phyloP scores from a whole-genome alignment of 495 filamentous ascomycete genomes.

The Talaromyces proteolyticus region DNA sequence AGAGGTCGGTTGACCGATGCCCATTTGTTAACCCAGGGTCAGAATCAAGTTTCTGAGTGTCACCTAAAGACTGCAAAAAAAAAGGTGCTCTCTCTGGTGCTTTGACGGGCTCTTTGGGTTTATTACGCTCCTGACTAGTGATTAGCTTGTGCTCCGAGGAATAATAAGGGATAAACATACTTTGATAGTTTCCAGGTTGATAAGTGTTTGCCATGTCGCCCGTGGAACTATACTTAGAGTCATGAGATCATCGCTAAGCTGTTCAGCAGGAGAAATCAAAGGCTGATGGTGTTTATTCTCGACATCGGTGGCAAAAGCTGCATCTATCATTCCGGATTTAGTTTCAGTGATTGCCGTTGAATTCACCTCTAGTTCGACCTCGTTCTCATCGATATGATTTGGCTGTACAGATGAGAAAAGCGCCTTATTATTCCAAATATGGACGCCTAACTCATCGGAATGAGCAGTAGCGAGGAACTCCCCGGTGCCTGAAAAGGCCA shows the following conservation, averaged over 20 bases:
- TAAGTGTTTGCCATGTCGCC: conserved; percentile 85
- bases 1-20: not conserved
- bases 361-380: conserved; percentile 59
- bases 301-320: conserved; percentile 56
- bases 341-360: conserved; percentile 74
- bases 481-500: conserved; percentile 83
- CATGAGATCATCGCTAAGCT: conserved; percentile 73
- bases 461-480: conserved; percentile 90
- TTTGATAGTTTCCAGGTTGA: conserved; percentile 86
- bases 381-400: conserved; percentile 68
- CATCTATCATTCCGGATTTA: conserved; percentile 62
- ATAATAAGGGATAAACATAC: conserved; percentile 19
- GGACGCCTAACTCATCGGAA: conserved; percentile 78
- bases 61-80: conserved; percentile 73
- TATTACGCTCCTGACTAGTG: conserved; percentile 64
- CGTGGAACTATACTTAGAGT: conserved; percentile 86
- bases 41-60: conserved; percentile 21
- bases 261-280: conserved; percentile 53
- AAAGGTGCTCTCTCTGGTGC: conserved; percentile 92
- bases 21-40: conserved; percentile 8
- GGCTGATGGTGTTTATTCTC: conserved; percentile 42
- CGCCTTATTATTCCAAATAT: conserved; percentile 89
- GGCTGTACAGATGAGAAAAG: conserved; percentile 85
- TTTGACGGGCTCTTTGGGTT: conserved; percentile 87
- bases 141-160: conserved; percentile 7